Base-by-base conservation (phyloP, 192 early-diverging fungal species). In the Coemansia sp. region DNA sequence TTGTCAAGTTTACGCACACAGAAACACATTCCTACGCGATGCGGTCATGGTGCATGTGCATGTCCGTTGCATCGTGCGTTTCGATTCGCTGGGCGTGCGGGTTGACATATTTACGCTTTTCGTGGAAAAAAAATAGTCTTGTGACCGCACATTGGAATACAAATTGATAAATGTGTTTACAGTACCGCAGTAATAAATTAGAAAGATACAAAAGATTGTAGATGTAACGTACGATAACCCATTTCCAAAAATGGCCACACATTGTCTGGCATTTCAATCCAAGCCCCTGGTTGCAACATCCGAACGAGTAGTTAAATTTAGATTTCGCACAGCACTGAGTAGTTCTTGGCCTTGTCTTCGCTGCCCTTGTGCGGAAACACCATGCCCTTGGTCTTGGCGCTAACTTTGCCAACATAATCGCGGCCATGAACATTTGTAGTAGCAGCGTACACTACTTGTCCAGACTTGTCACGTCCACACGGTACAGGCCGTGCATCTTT, bases 271-370 rank as follows among this genome's bases (percentile, higher is more conserved):
- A 26, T 2, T 2, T 26, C 25, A 26, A 26, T 26, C 25, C 25
- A 26, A 26, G 25, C 25, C 25, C 25, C 25, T 26, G 25, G 25
- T 26, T 26, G 28, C 15, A 10, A 34, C 31, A 2, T 34, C 31
- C 31, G 8, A 34, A 8, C 21, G 21, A 21, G 21, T 21, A 21
- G 26, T 28, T 28, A 34, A 6, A 10, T 18, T 52, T 48, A 55
- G 59, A 38, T 14, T 31, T 67, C 82, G 63, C 84, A 83, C 61
- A 88, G 75, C 3, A 88, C 78, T 54, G 76, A 70, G 71, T 82
- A 86, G 48, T 68, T 66, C 26, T 75, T 63, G 36, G 77, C 57
- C 23, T 56, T 70, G 2, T 78, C 52, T 52, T 84, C 85, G 59
- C 77, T 72, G 40, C 87, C 84, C 63, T 70, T 76, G 64, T 74